A percentile compares a stretch with the other conserved stretches of the same genome.
Conservation (phyloP, 345 rosid genomes). For the Eucalyptus tenuipes region DNA sequence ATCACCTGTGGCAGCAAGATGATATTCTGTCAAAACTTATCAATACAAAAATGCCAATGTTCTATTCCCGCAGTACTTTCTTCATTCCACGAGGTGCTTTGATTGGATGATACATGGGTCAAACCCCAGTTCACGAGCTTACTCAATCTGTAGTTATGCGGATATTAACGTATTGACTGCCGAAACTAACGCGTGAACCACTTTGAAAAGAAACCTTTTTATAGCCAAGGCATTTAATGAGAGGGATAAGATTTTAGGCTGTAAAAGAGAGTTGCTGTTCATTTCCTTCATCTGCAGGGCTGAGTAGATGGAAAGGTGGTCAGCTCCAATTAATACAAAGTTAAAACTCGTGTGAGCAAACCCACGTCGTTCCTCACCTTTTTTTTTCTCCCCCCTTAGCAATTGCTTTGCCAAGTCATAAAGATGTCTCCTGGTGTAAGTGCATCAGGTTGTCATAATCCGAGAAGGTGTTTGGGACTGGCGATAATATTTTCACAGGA, state of each 20-base stretch:
- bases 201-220: background rate
- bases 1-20: background rate
- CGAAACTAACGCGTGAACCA: background rate
- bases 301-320: background rate
- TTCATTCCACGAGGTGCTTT: background rate
- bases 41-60: background rate
- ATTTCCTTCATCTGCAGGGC: background rate
- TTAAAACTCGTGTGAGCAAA: background rate
- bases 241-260: background rate
- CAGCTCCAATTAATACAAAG: background rate
- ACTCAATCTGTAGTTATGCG: background rate
- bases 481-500: background rate
- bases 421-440: background rate
- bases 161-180: background rate
- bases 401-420: background rate
- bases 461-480: background rate
- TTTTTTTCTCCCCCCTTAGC: background rate
- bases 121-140: background rate
- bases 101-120: background rate
- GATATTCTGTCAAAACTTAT: background rate
- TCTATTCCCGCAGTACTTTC: background rate
- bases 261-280: background rate
- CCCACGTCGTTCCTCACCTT: background rate
- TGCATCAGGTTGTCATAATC: background rate
- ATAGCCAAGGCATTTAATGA: background rate